Base-by-base conservation (phyloP, 352 stramenopile species). In the Stramenopiles sp. region DNA sequence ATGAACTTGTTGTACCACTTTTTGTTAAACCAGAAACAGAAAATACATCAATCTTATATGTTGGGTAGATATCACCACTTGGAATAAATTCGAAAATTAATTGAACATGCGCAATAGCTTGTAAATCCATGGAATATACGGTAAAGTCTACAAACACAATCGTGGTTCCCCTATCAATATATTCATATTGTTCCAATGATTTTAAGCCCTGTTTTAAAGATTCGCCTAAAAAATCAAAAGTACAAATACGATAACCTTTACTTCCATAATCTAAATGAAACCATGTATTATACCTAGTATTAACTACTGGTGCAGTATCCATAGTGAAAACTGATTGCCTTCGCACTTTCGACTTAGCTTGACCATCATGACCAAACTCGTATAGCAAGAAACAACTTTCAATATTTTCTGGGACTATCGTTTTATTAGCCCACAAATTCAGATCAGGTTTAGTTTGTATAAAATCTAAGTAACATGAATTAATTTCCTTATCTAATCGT, bases 251-350 rank as follows among this genome's bases (percentile, higher is more conserved):
- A 69, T 69, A 69, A 23, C 53, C 53, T 20, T 27, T 20, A 23
- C 27, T 69, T 69, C 53, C 53, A 69, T 69, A 69, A 69, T 69
- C 27, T 27, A 69, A 69, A 69, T 69, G 53, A 69, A 69, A 69
- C 27, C 53, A 20, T 20, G 20, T 27, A 69, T 23, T 23, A n/a
- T n/a, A n/a, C n/a, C n/a, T n/a, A 23, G 53, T 69, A 27, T 69
- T 69, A 23, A 23, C 53, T 20, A 69, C 20, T 27, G 53, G 53
- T 69, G 20, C 27, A n/a, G n/a, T n/a, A n/a, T n/a, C n/a, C n/a
- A n/a, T n/a, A n/a, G n/a, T n/a, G n/a, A n/a, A n/a, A n/a, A n/a
- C n/a, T n/a, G n/a, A n/a, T n/a, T n/a, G n/a, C n/a, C n/a, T n/a
- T n/a, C n/a, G n/a, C n/a, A n/a, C n/a, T n/a, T n/a, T n/a, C n/a